Base-by-base conservation (phyloP, 2,329 filamentous ascomycete genomes). In the Colletotrichum nymphaeae region DNA sequence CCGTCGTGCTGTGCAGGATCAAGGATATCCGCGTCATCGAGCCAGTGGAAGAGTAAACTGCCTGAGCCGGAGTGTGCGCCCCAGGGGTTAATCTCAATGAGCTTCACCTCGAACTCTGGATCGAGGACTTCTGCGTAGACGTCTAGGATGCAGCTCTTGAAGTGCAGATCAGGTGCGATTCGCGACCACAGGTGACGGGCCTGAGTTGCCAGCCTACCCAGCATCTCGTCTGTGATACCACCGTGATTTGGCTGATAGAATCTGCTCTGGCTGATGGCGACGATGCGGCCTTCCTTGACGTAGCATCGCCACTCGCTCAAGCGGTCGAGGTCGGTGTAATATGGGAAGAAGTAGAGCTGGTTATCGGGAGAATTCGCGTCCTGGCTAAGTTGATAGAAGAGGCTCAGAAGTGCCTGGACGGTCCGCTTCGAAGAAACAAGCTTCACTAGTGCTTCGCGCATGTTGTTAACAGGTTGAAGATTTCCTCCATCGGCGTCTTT, bases 161-260 rank as follows among this genome's bases (percentile, higher is more conserved):
- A 58, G 6, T 58, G 4, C 6, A 32, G 56, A 6, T 32, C 6
- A 1, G 28, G 28, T 8, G 26, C 12, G 5, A 58, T 58, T 1
- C 19, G 5, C 0, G 7, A 22, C 26, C 26, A 32, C 0, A 58
- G 56, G 26, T 11, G 14, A 0, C 2, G 28, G 0, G 19, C 9
- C 0, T 58, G 12, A 0, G 6, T 0, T 1, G 19, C 26, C 5
- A 58, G 19, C 19, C 12, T 28, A 0, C 28, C 1, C 28, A 58
- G 28, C 24, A 19, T 28, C 7, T 58, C 19, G 16, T 58, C 28
- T 4, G 16, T 32, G 19, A 58, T 58, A 9, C 14, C 28, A 0
- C 0, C 5, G 19, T 58, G 3, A 5, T 58, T 58, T 16, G 14
- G 28, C 28, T 32, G 26, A 11, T 42, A n/a, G 19, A 42, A 19